phyloP scores from a whole-genome alignment of 129 eudicot genomes.

The Pulicaria dysenterica region DNA sequence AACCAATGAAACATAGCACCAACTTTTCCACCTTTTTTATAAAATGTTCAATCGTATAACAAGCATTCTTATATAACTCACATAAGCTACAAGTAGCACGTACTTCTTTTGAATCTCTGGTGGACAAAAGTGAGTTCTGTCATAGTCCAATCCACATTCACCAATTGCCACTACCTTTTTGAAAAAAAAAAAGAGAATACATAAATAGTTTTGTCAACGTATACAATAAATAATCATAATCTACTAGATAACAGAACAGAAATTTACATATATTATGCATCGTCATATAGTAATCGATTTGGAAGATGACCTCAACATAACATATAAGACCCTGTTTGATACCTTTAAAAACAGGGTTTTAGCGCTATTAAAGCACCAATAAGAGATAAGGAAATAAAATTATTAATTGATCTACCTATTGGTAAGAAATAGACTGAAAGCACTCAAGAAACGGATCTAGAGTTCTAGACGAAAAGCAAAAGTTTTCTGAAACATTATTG shows the following conservation, averaged over 20 bases:
- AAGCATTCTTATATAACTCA: neutral
- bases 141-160: slow-evolving; percentile 99
- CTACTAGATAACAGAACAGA: neutral
- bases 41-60: neutral
- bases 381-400: too few species aligned
- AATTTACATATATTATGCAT: neutral
- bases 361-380: too few species aligned
- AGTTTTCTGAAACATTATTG: too few species aligned
- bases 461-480: too few species aligned
- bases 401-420: too few species aligned
- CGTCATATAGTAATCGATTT: neutral
- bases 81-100: slow-evolving; percentile 24
- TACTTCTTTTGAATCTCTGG: slow-evolving; percentile 87
- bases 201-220: neutral
- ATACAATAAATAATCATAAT: neutral
- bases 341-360: too few species aligned
- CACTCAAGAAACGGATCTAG: too few species aligned
- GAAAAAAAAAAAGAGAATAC: neutral
- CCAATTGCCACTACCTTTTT: slow-evolving; percentile 96
- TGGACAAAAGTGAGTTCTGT: slow-evolving; percentile 94
- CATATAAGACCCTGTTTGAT: too few species aligned
- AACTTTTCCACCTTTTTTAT: neutral
- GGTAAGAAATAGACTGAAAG: too few species aligned
- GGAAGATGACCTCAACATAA: neutral
- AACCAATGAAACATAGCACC: neutral